Percentiles rank a stretch among this genome's conserved stretches.
Evolutionary conservation across 257 asterid species (phyloP).

Genomic region (Buddleja alternifolia): DNA sequence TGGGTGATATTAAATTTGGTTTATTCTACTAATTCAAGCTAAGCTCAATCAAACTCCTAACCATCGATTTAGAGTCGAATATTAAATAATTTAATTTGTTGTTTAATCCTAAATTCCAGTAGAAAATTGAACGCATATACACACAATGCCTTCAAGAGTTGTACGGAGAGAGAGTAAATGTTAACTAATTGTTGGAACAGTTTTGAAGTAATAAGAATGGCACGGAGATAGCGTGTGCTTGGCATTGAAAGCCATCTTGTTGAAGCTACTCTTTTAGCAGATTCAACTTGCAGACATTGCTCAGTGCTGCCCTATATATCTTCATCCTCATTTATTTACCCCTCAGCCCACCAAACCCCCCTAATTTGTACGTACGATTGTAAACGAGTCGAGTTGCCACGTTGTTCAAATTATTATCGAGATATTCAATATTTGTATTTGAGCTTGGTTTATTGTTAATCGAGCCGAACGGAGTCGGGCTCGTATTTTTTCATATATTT

Average conservation of each 20-base stretch:
- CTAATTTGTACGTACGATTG: background rate
- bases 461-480: too few species aligned
- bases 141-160: background rate
- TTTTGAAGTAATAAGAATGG: background rate
- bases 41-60: too few species aligned
- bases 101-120: too few species aligned
- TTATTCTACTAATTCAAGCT: too few species aligned
- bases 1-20: too few species aligned
- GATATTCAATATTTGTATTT: too few species aligned
- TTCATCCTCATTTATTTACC: slow-evolving; percentile 29
- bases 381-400: background rate
- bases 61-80: too few species aligned
- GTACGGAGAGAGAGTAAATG: background rate
- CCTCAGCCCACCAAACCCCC: background rate
- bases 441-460: too few species aligned
- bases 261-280: slow-evolving; percentile 25
- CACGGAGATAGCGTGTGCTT: slow-evolving; percentile 46
- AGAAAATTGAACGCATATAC: too few species aligned
- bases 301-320: slow-evolving; percentile 14
- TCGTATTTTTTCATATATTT: too few species aligned
- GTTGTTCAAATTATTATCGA: too few species aligned
- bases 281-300: slow-evolving; percentile 31
- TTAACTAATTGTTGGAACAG: background rate
- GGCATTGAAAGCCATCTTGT: slow-evolving; percentile 41
- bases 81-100: too few species aligned